phyloP scores from a whole-genome alignment of 441 rosid genomes.

The Gossypium lobatum region DNA sequence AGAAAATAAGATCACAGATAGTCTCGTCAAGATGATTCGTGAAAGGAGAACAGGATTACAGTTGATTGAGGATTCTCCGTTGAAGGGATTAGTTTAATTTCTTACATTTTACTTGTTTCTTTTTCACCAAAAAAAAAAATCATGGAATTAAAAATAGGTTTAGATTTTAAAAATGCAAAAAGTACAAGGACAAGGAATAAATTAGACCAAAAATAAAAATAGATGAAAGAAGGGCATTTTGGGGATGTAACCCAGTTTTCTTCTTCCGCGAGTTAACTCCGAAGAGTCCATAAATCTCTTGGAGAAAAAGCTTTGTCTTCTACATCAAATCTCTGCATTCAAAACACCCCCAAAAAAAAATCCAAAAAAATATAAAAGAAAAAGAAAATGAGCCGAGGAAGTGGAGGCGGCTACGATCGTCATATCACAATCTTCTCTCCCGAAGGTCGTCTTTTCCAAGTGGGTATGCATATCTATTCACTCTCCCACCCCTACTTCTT shows the following conservation, averaged over 20 bases:
- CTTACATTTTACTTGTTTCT: no score
- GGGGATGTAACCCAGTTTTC: background rate
- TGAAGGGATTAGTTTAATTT: no score
- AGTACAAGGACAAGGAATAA: no score
- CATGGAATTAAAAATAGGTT: no score
- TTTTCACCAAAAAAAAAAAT: no score
- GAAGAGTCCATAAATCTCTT: conserved; percentile 22
- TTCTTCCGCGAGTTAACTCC: conserved; percentile 5
- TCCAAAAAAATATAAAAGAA: background rate
- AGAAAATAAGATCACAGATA: no score
- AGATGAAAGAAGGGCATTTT: background rate
- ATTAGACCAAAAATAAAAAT: background rate
- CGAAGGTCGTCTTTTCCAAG: conserved; percentile 98
- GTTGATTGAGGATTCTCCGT: no score
- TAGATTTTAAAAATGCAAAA: no score
- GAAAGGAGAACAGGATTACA: no score
- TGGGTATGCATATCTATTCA: conserved; percentile 43
- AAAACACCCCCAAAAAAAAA: background rate
- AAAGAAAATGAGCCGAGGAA: conserved; percentile 83
- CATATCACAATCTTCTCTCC: conserved; percentile 98
- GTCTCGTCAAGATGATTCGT: no score
- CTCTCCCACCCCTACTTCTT: background rate
- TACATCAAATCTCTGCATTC: background rate
- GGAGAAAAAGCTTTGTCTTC: conserved; percentile 27
- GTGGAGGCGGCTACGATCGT: conserved; percentile 96